Evolutionary conservation across 2,329 filamentous ascomycete genomes (phyloP).

Genomic region (Fusarium sp.): DNA sequence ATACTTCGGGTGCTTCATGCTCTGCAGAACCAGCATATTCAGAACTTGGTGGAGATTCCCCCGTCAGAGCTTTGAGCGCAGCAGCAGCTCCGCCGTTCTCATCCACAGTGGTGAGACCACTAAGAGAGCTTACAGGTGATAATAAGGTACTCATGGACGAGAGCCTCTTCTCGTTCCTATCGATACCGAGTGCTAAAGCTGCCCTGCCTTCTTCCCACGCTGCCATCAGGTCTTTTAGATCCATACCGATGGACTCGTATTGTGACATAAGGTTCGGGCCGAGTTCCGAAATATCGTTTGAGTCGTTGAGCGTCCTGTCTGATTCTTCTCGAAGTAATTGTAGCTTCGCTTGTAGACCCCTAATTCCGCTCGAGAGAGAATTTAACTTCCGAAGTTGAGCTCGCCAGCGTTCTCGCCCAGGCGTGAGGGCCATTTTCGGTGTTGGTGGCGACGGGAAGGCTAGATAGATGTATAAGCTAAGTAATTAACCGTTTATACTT

Average conservation of each 20-base stretch:
- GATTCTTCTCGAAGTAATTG: slow-evolving; percentile 93
- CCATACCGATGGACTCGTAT: slow-evolving; percentile 93
- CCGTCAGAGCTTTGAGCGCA: slow-evolving; percentile 84
- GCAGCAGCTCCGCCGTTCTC: slow-evolving; percentile 64
- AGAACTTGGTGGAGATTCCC: slow-evolving; percentile 71
- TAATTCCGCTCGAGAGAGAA: slow-evolving; percentile 89
- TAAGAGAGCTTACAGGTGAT: slow-evolving; percentile 74
- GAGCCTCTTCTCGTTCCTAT: slow-evolving; percentile 81
- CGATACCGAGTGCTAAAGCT: slow-evolving; percentile 85
- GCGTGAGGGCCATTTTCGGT: slow-evolving; percentile 74
- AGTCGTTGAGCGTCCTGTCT: slow-evolving; percentile 81
- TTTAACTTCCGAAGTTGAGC: slow-evolving; percentile 91
- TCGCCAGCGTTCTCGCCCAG: slow-evolving; percentile 86
- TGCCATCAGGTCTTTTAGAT: slow-evolving; percentile 83
- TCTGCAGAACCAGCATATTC: slow-evolving; percentile 71
- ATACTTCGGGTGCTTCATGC: slow-evolving; percentile 82
- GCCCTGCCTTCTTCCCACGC: slow-evolving; percentile 91
- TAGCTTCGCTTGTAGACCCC: slow-evolving; percentile 94
- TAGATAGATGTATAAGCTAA: slow-evolving; percentile 48
- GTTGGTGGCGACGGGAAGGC: slow-evolving; percentile 69
- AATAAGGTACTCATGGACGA: slow-evolving; percentile 73
- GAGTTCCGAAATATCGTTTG: slow-evolving; percentile 80
- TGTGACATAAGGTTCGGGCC: slow-evolving; percentile 86
- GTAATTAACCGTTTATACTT: slow-evolving; percentile 4
- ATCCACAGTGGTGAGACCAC: slow-evolving; percentile 76